phyloP scores from a whole-genome alignment of 441 rosid species.

The Populus hybrid region DNA sequence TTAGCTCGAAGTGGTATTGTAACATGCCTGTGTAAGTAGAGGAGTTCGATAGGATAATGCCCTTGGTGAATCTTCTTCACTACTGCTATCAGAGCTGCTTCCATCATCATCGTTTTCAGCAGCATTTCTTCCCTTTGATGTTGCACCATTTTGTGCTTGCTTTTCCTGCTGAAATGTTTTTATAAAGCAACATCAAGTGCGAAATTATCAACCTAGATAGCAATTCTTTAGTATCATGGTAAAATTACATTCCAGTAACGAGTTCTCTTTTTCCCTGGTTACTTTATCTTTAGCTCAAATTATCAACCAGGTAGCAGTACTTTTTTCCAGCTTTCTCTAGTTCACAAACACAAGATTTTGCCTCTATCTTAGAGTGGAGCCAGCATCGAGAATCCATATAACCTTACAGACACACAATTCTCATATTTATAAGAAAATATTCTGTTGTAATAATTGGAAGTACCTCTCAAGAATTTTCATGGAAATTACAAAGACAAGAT shows the following conservation, averaged over 20 bases:
- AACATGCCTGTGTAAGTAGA: constrained; percentile 70
- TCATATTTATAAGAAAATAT: too few relatives aligned
- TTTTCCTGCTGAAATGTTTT: constrained; percentile 45
- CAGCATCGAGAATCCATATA: too few relatives aligned
- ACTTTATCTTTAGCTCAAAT: too few relatives aligned
- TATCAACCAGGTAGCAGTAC: too few relatives aligned
- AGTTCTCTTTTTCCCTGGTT: background rate
- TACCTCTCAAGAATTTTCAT: too few relatives aligned
- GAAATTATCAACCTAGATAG: background rate
- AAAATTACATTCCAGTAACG: background rate
- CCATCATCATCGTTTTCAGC: constrained; percentile 40
- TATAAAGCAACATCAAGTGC: background rate
- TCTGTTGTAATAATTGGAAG: too few relatives aligned
- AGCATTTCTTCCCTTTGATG: constrained; percentile 47
- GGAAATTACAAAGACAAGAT: background rate
- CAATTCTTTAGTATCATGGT: background rate
- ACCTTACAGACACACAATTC: too few relatives aligned
- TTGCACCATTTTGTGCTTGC: constrained; percentile 38
- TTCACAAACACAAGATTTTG: too few relatives aligned
- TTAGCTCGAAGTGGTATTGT: background rate
- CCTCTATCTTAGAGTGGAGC: too few relatives aligned
- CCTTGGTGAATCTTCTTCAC: constrained; percentile 62
- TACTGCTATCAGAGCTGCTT: constrained; percentile 66
- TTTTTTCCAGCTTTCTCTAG: too few relatives aligned
- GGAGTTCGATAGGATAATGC: constrained; percentile 76